Conservation (phyloP, 1,284 basidiomycete genomes). For the Omphalotus olearius region DNA sequence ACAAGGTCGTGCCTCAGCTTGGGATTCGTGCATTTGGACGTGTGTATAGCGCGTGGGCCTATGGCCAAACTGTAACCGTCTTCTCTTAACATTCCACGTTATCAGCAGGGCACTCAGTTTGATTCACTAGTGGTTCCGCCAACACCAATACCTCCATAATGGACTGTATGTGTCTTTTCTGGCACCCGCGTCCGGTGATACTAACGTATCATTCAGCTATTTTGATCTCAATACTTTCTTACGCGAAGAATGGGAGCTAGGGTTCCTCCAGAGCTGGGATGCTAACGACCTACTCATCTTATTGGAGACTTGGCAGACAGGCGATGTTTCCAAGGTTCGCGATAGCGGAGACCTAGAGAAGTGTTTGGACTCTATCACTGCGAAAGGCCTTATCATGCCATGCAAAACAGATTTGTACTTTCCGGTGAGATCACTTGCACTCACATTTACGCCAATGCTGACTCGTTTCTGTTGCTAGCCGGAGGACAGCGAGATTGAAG, state of each 20-base stretch:
- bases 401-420: constrained; percentile 60
- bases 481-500: constrained; percentile 51
- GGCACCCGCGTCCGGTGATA: not conserved
- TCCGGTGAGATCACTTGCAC: constrained; percentile 29
- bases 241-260: constrained; percentile 48
- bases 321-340: constrained; percentile 45
- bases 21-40: constrained; percentile 54
- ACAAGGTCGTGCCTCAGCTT: constrained; percentile 40
- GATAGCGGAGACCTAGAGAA: constrained; percentile 38
- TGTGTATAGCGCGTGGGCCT: constrained; percentile 58
- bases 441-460: not conserved
- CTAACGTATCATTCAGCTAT: constrained; percentile 28
- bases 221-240: constrained; percentile 46
- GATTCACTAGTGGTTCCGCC: constrained; percentile 47
- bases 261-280: constrained; percentile 44
- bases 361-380: constrained; percentile 39
- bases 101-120: not conserved
- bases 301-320: constrained; percentile 51
- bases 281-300: constrained; percentile 53
- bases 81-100: not conserved
- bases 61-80: constrained; percentile 42
- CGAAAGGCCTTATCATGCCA: constrained; percentile 54
- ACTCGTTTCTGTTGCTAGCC: constrained; percentile 30
- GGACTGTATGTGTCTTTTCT: constrained; percentile 31
- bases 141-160: constrained; percentile 40